These are phyloP conservation scores for Coemansia sp. DNA, from an alignment of 192 early-diverging fungal genomes.

Conservation along the genomic window DNA sequence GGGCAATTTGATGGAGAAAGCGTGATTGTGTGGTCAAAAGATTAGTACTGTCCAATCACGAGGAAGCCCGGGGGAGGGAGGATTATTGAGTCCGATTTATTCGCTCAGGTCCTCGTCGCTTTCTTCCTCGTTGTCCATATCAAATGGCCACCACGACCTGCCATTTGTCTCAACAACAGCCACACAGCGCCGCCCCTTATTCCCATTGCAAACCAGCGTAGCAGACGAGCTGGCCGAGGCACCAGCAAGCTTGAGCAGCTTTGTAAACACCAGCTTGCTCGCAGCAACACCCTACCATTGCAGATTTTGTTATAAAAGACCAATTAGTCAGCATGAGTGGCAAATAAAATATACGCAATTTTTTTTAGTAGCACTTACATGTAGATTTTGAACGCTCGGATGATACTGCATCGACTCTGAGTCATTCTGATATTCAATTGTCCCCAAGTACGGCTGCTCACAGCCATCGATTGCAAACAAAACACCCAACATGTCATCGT, in stretches of 20 bases:
- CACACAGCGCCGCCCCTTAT: conserved; percentile 32
- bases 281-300: neutral
- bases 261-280: conserved; percentile 15
- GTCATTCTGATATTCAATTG: conserved; percentile 15
- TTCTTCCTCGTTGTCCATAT: conserved; percentile 43
- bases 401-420: neutral
- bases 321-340: too few species aligned
- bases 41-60: too few species aligned
- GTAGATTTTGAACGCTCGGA: neutral
- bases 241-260: conserved; percentile 12
- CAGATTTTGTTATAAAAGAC: neutral
- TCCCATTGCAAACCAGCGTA: conserved; percentile 24
- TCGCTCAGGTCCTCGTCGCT: neutral
- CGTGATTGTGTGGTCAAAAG: too few species aligned
- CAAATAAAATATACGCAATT: too few species aligned
- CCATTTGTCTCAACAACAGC: conserved; percentile 38
- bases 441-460: conserved; percentile 23
- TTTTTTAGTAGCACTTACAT: too few species aligned
- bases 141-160: conserved; percentile 44
- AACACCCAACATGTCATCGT: conserved; percentile 24
- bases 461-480: conserved; percentile 28
- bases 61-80: too few species aligned
- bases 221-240: conserved; percentile 11
- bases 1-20: too few species aligned
- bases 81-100: too few species aligned